A percentile compares a stretch with the other conserved stretches of the same genome.
Evolutionary conservation across 163 green algal species (phyloP).

Genomic region (Chlorella variabilis): DNA sequence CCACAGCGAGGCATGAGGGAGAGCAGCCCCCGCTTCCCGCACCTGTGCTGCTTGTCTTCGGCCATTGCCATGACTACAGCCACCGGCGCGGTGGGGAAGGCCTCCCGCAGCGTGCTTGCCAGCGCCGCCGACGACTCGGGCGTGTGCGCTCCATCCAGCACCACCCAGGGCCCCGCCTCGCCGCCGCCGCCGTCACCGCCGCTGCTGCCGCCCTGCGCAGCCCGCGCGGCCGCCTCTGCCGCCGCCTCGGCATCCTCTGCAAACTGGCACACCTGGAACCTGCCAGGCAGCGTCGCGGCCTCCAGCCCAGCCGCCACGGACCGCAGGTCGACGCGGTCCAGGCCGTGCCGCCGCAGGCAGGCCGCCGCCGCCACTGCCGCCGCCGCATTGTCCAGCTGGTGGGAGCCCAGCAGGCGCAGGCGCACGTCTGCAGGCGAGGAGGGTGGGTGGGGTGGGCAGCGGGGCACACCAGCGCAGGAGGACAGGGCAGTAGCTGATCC

Average conservation of each 20-base stretch:
- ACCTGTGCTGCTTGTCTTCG: slow-evolving; percentile 81
- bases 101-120: slow-evolving; percentile 53
- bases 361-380: slow-evolving; percentile 66
- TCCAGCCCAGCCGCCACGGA: slow-evolving; percentile 59
- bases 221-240: slow-evolving; percentile 5
- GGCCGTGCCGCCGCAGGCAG: slow-evolving; percentile 49
- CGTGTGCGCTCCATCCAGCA: slow-evolving; percentile 91
- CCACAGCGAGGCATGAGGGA: background rate
- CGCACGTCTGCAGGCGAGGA: background rate
- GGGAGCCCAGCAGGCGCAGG: slow-evolving; percentile 69
- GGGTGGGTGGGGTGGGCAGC: background rate
- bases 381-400: slow-evolving; percentile 79
- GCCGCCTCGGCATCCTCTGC: background rate
- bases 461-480: background rate
- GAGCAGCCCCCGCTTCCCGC: background rate
- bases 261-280: slow-evolving; percentile 73
- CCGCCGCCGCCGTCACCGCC: background rate
- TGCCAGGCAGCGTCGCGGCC: slow-evolving; percentile 63
- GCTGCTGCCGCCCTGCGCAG: background rate
- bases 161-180: slow-evolving; percentile 41
- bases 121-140: slow-evolving; percentile 73
- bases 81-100: slow-evolving; percentile 71
- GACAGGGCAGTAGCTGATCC: background rate
- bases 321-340: slow-evolving; percentile 44
- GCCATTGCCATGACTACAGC: slow-evolving; percentile 86